Base-by-base conservation (phyloP, 768 basidiomycete species). In the Boletus vermiculosoides region DNA sequence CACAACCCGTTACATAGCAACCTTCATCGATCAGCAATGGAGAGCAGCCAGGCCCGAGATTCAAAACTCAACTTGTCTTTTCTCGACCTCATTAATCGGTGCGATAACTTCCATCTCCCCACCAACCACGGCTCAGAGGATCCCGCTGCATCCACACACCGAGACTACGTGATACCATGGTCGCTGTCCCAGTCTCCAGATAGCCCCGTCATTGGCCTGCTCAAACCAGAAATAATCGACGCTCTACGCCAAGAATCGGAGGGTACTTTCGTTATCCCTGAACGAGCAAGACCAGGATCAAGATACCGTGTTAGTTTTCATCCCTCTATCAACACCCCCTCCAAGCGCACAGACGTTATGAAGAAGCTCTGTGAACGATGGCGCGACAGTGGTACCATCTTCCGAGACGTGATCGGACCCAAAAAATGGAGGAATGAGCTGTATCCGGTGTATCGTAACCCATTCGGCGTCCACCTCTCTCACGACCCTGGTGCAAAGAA, bases 341-440 rank as follows among this genome's bases (percentile, higher is more conserved):
- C 74, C 20, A 83, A 81, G 63, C 83, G 91, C 42, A 86, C 84
- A 8, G 74, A 69, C 2, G 81, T 77, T 10, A 81, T 93, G 78
- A 79, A 77, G 58, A 83, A 80, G 60, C 71, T 92, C 18, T 90
- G 87, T 68, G 83, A 85, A 68, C 79, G 83, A 44, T 94, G 92
- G 92, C 81, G 88, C 42, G 86, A 89, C 64, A 74, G 70, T 5
- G 83, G 79, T 8, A 65, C 47, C 44, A 52, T 83, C 30, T 90
- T 87, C 62, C 65, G 79, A 18, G 80, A 85, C 51, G 77, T 85
- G 31, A 88, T 91, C 68, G 87, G 88, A 5, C 84, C 83, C 16
- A 77, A 71, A 60, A 89, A 94, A 54, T 98, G 96, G 95, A 77
- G 95, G 45, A 77, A 80, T 55, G 97, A 99, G 77, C 72, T 83